These are phyloP conservation scores for Backusella circina DNA, from an alignment of 192 early-diverging fungal genomes.

Conservation along the genomic window DNA sequence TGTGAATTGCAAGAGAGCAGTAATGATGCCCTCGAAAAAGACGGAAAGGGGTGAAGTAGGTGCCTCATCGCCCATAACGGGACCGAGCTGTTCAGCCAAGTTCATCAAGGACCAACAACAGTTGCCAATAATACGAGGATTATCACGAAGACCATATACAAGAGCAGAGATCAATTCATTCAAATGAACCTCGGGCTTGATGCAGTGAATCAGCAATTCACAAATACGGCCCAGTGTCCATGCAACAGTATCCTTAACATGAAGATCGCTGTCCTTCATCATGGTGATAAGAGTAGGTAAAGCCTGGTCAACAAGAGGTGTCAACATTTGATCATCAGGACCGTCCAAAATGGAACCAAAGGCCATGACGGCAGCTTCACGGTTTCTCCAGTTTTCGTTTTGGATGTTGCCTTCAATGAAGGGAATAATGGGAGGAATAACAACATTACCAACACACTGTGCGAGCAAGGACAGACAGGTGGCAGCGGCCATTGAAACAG, in stretches of 20 bases:
- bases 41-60: constrained; percentile 71
- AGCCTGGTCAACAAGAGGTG: constrained; percentile 74
- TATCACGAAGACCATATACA: constrained; percentile 80
- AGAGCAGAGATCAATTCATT: constrained; percentile 72
- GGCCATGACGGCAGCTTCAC: constrained; percentile 97
- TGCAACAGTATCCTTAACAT: constrained; percentile 96
- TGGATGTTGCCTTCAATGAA: constrained; percentile 88
- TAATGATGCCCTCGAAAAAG: constrained; percentile 84
- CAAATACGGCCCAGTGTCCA: constrained; percentile 98
- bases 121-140: constrained; percentile 86
- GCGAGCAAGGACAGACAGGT: constrained; percentile 91
- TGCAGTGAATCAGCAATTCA: constrained; percentile 71
- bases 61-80: constrained; percentile 47
- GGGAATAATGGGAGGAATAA: constrained; percentile 82
- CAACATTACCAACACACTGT: constrained; percentile 72
- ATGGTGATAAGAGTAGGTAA: constrained; percentile 85
- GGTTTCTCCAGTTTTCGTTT: constrained; percentile 86
- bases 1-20: constrained; percentile 72
- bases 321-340: constrained; percentile 60
- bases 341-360: constrained; percentile 99
- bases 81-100: constrained; percentile 80
- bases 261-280: constrained; percentile 81
- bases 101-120: constrained; percentile 97
- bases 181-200: constrained; percentile 70
- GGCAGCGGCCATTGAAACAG: constrained; percentile 94